A percentile compares a stretch with the other conserved stretches of the same genome.
Evolutionary conservation across 192 early-diverging fungal genomes (phyloP).

Genomic region (Umbelopsis sp.): DNA sequence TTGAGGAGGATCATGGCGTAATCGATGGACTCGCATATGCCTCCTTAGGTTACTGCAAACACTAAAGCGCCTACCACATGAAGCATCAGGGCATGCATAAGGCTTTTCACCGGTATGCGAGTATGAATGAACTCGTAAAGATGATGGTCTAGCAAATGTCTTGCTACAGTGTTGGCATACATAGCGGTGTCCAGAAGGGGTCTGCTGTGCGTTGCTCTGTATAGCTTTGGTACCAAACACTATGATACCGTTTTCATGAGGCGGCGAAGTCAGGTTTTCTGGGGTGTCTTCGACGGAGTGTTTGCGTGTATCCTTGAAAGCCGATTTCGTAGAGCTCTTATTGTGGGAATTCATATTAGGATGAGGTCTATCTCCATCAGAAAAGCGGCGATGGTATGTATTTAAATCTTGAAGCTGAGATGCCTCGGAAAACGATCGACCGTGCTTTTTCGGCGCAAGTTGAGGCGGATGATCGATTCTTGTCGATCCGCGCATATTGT

Average conservation of each 20-base stretch:
- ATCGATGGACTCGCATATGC: constrained; percentile 22
- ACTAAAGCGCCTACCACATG: constrained; percentile 14
- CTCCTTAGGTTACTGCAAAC: constrained; percentile 22
- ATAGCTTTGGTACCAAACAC: constrained; percentile 1
- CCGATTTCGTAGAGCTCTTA: no score
- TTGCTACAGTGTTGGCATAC: constrained; percentile 3
- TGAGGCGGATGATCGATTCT: background rate
- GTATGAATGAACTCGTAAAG: constrained; percentile 15
- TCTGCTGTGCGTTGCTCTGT: background rate
- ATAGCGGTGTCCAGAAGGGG: background rate
- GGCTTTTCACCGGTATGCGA: constrained; percentile 14
- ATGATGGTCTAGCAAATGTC: constrained; percentile 11
- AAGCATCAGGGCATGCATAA: constrained; percentile 11
- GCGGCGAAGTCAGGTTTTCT: background rate
- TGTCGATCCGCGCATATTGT: background rate
- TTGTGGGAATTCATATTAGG: background rate
- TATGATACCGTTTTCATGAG: constrained; percentile 1
- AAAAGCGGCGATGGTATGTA: background rate
- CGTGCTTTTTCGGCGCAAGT: background rate
- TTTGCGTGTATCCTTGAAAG: no score
- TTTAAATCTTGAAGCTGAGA: constrained; percentile 20
- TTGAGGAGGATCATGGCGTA: constrained; percentile 20
- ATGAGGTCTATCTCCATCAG: background rate
- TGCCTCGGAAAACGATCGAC: constrained; percentile 16
- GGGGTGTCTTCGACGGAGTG: background rate